A percentile compares a stretch with the other conserved stretches of the same genome.
Evolutionary conservation across 2,329 filamentous ascomycete species (phyloP).

Genomic region (Neopestalotiopsis clavispora): DNA sequence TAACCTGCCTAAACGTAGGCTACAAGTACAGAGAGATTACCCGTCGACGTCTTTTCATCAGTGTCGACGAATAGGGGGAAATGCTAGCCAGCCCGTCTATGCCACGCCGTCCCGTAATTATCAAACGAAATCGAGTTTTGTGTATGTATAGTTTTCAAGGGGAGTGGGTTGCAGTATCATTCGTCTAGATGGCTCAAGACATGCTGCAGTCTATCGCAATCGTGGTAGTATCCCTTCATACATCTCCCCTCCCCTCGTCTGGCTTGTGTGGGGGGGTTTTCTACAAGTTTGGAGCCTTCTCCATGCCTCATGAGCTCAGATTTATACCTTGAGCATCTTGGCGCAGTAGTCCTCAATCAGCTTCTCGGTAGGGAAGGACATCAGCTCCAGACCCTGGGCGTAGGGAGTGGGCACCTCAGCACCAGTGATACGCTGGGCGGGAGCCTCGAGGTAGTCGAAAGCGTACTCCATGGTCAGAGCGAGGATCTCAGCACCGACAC

Average conservation of each 20-base stretch:
- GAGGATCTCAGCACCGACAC: conserved; percentile 90
- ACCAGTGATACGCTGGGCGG: conserved; percentile 91
- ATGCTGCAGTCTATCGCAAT: conserved; percentile 6
- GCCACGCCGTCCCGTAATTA: conserved; percentile 17
- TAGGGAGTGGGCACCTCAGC: conserved; percentile 98
- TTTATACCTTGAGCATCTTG: conserved; percentile 71
- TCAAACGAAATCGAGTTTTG: conserved; percentile 14
- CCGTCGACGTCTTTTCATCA: conserved; percentile 2
- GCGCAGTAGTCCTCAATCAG: conserved; percentile 87
- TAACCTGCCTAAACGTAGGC: conserved; percentile 15
- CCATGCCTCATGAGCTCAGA: not conserved
- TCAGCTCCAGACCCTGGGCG: conserved; percentile 88
- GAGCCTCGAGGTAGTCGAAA: conserved; percentile 96
- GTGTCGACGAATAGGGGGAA: conserved; percentile 4
- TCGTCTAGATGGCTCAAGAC: not conserved
- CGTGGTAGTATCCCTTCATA: not conserved
- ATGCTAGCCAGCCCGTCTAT: conserved; percentile 14
- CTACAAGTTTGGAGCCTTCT: conserved; percentile 4
- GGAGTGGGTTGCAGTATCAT: not conserved
- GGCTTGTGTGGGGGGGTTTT: not conserved
- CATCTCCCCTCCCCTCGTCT: not conserved
- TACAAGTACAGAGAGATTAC: conserved; percentile 18
- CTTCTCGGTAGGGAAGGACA: conserved; percentile 90
- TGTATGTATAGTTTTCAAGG: conserved; percentile 10
- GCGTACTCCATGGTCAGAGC: conserved; percentile 96